These are phyloP conservation scores for Alternaria brassicae DNA, from an alignment of 2,329 filamentous ascomycete genomes.

Conservation along the genomic window DNA sequence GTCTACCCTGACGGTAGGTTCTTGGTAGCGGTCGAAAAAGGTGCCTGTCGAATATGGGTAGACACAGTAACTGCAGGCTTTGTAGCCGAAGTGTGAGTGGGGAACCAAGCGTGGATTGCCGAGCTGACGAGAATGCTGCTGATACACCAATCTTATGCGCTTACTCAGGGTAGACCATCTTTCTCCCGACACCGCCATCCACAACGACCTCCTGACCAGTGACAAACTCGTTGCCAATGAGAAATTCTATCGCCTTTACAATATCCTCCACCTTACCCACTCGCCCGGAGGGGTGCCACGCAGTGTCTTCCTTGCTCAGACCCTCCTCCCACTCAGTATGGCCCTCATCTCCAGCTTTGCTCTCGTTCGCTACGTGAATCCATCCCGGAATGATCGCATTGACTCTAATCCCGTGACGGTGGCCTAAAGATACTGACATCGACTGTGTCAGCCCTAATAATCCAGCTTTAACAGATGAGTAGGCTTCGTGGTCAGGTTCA, in stretches of 20 bases:
- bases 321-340: conserved; percentile 56
- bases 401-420: conserved; percentile 54
- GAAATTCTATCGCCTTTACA: conserved; percentile 51
- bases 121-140: not conserved
- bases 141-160: not conserved
- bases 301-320: conserved; percentile 54
- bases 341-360: conserved; percentile 51
- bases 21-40: not conserved
- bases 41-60: not conserved
- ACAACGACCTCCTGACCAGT: conserved; percentile 57
- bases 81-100: no score
- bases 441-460: conserved; percentile 59
- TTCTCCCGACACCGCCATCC: conserved; percentile 56
- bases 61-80: not conserved
- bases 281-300: conserved; percentile 59
- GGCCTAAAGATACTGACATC: conserved; percentile 57
- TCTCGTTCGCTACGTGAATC: conserved; percentile 59
- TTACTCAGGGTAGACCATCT: conserved; percentile 53
- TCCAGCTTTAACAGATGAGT: conserved; percentile 60
- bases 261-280: conserved; percentile 61
- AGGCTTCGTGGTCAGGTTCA: conserved; percentile 59
- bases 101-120: not conserved
- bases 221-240: conserved; percentile 51
- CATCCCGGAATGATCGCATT: conserved; percentile 61
- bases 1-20: not conserved